Base-by-base conservation (phyloP, 1,284 basidiomycete species). In the Marasmius tenuissimus region DNA sequence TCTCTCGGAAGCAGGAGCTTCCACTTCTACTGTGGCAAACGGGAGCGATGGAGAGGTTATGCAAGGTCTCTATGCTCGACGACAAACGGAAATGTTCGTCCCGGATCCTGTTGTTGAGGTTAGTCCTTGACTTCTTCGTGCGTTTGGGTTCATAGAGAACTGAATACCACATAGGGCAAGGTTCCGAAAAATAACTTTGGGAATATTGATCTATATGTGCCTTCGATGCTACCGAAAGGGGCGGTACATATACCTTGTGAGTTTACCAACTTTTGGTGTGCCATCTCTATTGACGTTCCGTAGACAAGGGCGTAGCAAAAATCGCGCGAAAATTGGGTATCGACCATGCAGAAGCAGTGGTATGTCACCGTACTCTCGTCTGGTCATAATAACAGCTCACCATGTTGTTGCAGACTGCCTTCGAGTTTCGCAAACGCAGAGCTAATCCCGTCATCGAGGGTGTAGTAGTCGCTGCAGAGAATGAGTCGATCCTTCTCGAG, bases 151-250 rank as follows among this genome's bases (percentile, higher is more conserved):
- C 42, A 48, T 51, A 9, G 14, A 55, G 27, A 55, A 54, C 65
- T 64, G 53, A 65, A 58, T 68, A 65, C 47, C 65, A 35, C 61
- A 59, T 14, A 98, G 92, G 97, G 97, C 20, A 87, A 86, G 71
- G 86, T 99, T 42, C 96, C 96, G 4, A 96, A 92, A 75, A 99
- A 99, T 69, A 87, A 91, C 64, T 99, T 97, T 73, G 97, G 97
- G 20, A 98, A 98, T 73, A 93, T 99, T 65, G 97, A 99, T 76
- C 78, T 99, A 34, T 99, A 97, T 73, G 93, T 93, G 5, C 92
- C 94, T 27, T 90, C 92, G 1, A 99, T 99, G 97, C 82, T 99
- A 27, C 97, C 97, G 0, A 78, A 76, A 57, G 97, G 97, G 14
- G 94, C 87, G 3, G 89, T 82, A 0, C 94, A 98, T 76, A 79